These are phyloP conservation scores for Kurtzmaniella fragi DNA, from an alignment of 805 yeast genomes.

Conservation along the genomic window DNA sequence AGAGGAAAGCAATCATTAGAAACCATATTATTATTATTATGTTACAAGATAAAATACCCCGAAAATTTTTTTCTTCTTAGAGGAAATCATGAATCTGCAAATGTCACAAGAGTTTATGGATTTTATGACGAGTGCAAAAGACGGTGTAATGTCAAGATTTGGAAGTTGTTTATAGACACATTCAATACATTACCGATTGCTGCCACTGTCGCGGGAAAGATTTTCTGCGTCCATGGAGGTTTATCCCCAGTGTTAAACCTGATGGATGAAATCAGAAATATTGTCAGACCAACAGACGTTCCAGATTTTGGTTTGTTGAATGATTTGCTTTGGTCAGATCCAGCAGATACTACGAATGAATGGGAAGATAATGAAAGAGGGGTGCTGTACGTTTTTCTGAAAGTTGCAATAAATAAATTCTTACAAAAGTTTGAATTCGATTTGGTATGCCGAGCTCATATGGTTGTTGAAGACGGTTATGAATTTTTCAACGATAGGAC, in stretches of 20 bases:
- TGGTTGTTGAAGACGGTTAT: conserved; percentile 82
- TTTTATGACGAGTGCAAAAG: conserved; percentile 98
- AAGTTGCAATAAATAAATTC: conserved; percentile 76
- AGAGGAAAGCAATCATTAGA: conserved; percentile 95
- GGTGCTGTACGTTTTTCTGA: conserved; percentile 73
- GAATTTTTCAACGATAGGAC: conserved; percentile 71
- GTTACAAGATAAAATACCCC: conserved; percentile 95
- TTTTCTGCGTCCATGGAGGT: conserved; percentile 88
- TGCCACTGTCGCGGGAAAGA: conserved; percentile 91
- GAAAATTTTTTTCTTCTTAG: conserved; percentile 89
- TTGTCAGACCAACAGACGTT: conserved; percentile 80
- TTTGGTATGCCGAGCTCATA: conserved; percentile 79
- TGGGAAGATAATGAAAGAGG: conserved; percentile 90
- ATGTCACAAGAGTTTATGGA: conserved; percentile 94
- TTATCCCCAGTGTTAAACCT: conserved; percentile 67
- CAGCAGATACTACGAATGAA: conserved; percentile 75
- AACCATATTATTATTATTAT: conserved; percentile 78
- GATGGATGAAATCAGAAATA: conserved; percentile 69
- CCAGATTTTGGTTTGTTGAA: conserved; percentile 78
- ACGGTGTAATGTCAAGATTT: conserved; percentile 83
- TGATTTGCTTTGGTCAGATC: conserved; percentile 81
- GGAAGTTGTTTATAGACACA: conserved; percentile 92
- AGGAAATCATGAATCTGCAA: conserved; percentile 98
- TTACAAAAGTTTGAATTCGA: conserved; percentile 72
- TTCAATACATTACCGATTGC: conserved; percentile 95